Evolutionary conservation across 163 green algal species (phyloP), one percentile per base, ranked within the genome.

Genomic region (Prototheca stagnorum): DNA sequence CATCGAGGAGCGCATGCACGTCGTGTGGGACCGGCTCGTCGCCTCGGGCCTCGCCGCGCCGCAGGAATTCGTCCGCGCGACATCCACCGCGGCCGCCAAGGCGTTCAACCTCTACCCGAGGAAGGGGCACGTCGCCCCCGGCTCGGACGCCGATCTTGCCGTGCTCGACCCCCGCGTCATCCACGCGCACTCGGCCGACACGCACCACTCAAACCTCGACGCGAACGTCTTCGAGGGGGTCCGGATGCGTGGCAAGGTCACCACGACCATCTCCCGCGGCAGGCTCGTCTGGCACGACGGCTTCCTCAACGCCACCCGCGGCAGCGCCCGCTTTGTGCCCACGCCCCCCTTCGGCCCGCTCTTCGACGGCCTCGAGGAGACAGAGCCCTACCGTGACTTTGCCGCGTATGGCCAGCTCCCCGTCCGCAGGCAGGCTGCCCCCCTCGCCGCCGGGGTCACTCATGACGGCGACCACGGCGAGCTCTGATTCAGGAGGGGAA

Each of bases 141-240:
- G 82, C 6, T 78, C 69, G 14, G 87, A 97, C 56, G 88, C 88
- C 24, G 88, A 97, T 44, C 63, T 97, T 25, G 85, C 94, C 31
- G 40, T 97, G 20, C 57, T 97, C 12, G 81, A 96, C 49, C 88
- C 86, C 1, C n/a, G 44, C 2, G 56, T 54, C 6, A 45, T 68
- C 25, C 85, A 92, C 57, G 70, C 50, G 14, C 69, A 96, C 29
- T 73, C 58, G 16, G 85, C 79, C 9, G 62, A 59, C 1, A 78
- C 47, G 2, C 77, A 92, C 60, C 81, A 94, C 54, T 92, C 77
- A 0, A 44, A 45, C 15, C 84, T 93, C 37, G 88, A 97, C 64
- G 86, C 75, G 3, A 97, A 93, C 54, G 68, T 96, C 15, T 97
- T 93, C 54, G 87, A 96, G 61, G 86, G 86, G 15, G 73, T 68